Conservation (phyloP, 2,329 filamentous ascomycete genomes). For the Colletotrichum nymphaeae region DNA sequence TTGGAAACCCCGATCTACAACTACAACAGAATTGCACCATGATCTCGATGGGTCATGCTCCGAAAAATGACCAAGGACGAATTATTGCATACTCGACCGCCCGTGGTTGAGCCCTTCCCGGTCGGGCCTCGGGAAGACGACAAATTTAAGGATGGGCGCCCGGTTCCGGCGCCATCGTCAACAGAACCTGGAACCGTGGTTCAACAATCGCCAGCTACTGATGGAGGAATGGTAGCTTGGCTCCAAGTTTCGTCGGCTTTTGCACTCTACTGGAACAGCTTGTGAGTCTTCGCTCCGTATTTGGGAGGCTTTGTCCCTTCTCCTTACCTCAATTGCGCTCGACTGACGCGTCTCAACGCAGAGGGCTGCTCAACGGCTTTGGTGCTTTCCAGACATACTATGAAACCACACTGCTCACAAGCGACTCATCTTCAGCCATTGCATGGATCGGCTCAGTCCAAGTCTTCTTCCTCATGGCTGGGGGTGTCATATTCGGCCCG, state of each 20-base stretch:
- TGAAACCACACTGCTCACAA: constrained; percentile 41
- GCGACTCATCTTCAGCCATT: constrained; percentile 51
- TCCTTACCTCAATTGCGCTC: not conserved
- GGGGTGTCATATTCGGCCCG: constrained; percentile 69
- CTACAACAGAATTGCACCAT: not conserved
- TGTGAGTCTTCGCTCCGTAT: not conserved
- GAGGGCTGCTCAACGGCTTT: constrained; percentile 39
- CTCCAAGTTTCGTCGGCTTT: not conserved
- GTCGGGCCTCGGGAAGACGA: not conserved
- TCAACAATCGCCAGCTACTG: not conserved
- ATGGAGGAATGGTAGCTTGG: not conserved
- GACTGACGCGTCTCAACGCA: constrained; percentile 54
- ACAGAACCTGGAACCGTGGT: not conserved
- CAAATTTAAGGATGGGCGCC: not conserved
- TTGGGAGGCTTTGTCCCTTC: not conserved
- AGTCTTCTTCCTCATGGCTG: constrained; percentile 63
- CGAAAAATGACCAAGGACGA: not conserved
- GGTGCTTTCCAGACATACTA: constrained; percentile 56
- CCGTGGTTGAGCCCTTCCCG: not conserved
- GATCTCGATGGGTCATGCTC: not conserved
- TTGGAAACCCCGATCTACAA: not conserved
- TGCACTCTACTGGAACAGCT: not conserved
- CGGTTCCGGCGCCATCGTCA: not conserved
- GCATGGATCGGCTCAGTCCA: constrained; percentile 71
- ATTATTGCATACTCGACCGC: not conserved